Evolutionary conservation across 306 rosid genomes (phyloP).

Genomic region (Comarum palustre): DNA sequence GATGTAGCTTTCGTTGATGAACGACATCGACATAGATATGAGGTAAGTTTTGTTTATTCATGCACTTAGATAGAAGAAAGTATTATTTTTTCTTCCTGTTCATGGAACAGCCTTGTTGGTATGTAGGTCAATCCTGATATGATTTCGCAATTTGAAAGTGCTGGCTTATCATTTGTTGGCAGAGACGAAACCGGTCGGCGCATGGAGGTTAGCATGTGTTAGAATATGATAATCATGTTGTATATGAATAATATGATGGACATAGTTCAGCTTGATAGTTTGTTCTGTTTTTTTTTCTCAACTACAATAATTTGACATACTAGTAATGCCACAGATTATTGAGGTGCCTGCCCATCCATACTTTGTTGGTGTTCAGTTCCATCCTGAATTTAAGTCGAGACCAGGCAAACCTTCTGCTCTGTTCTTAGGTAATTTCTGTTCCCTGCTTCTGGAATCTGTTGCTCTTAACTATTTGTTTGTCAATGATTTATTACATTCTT

Average conservation of each 20-base stretch:
- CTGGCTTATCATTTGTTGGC: conserved; percentile 80
- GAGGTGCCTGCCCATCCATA: conserved; percentile 81
- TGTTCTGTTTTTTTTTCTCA: not conserved
- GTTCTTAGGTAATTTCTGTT: conserved; percentile 55
- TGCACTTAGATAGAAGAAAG: not conserved
- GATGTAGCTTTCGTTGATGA: conserved; percentile 58
- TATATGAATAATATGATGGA: not conserved
- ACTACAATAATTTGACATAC: conserved; percentile 16
- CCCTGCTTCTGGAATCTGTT: not conserved
- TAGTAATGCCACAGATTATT: conserved; percentile 62
- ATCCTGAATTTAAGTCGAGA: conserved; percentile 85
- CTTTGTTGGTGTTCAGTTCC: conserved; percentile 82
- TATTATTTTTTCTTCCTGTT: not conserved
- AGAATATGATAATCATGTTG: not conserved
- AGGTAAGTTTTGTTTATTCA: conserved; percentile 42
- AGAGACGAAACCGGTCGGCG: conserved; percentile 73
- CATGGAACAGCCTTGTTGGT: conserved; percentile 4
- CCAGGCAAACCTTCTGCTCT: conserved; percentile 82
- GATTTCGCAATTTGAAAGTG: conserved; percentile 68
- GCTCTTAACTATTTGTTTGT: not conserved
- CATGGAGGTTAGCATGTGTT: conserved; percentile 56
- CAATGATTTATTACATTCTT: not conserved
- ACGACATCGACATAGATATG: conserved; percentile 88
- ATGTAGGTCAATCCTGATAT: conserved; percentile 81
- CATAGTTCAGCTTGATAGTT: conserved; percentile 7